phyloP scores from a whole-genome alignment of 306 rosid genomes.

The Prunus armeniaca region DNA sequence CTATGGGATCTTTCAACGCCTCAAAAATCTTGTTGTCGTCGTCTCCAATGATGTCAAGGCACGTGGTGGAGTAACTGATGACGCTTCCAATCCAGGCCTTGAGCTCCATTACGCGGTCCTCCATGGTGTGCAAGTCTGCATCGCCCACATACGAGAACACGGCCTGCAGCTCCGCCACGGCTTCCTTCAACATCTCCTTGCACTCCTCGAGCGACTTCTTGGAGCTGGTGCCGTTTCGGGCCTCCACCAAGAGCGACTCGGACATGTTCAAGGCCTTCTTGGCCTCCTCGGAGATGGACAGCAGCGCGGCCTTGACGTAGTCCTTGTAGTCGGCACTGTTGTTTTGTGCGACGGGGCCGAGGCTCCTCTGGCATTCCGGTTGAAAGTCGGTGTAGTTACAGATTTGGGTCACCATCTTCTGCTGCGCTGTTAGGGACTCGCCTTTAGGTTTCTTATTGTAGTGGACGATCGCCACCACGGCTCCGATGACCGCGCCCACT shows the following conservation, averaged over 20 bases:
- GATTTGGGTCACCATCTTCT: conserved; percentile 27
- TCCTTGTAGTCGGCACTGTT: conserved; percentile 38
- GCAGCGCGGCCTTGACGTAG: conserved; percentile 33
- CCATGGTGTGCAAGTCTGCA: conserved; percentile 21
- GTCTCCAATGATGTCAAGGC: conserved; percentile 37
- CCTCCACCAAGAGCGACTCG: conserved; percentile 26
- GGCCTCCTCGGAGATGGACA: conserved; percentile 32
- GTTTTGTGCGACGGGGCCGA: conserved; percentile 20
- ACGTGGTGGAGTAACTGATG: conserved; percentile 44
- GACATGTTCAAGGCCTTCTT: conserved; percentile 52
- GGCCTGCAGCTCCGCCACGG: conserved; percentile 37
- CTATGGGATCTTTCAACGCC: conserved; percentile 22
- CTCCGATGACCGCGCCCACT: conserved; percentile 57
- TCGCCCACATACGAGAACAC: conserved; percentile 29
- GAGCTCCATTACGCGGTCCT: conserved; percentile 32
- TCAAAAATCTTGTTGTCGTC: conserved; percentile 27
- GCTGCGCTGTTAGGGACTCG: not conserved
- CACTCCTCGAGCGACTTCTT: conserved; percentile 61
- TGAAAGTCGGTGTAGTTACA: conserved; percentile 44
- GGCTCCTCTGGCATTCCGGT: conserved; percentile 42
- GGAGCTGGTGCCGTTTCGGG: conserved; percentile 1
- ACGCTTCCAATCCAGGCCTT: conserved; percentile 65
- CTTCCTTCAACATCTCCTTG: conserved; percentile 49
- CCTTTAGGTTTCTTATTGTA: not conserved
- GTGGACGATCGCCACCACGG: conserved; percentile 34